These are phyloP conservation scores for Eucalyptus cloeziana DNA, from an alignment of 345 rosid species.

Conservation along the genomic window DNA sequence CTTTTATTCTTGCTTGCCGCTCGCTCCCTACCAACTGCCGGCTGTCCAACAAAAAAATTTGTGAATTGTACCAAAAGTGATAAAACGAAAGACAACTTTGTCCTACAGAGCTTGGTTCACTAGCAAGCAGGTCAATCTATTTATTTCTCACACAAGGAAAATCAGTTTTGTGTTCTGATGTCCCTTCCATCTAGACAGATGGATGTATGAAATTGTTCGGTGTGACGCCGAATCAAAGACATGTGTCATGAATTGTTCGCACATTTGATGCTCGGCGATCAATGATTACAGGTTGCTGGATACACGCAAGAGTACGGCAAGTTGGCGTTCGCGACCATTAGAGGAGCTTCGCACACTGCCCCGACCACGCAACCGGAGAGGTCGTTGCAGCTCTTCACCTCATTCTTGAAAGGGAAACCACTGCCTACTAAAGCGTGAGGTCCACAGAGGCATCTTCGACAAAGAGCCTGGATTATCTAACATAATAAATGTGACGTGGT, in stretches of 20 bases:
- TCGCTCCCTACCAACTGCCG: too few relatives aligned
- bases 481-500: background rate
- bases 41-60: too few relatives aligned
- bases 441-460: background rate
- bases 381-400: slow-evolving; percentile 15
- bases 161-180: background rate
- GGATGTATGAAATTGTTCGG: background rate
- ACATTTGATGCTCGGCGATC: background rate
- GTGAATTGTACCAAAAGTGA: background rate
- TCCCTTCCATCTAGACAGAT: background rate
- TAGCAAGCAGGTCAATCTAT: background rate
- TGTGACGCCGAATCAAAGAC: background rate
- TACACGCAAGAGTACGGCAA: slow-evolving; percentile 26
- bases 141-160: background rate
- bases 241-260: background rate
- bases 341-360: slow-evolving; percentile 35
- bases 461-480: background rate
- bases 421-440: background rate
- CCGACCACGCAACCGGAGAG: slow-evolving; percentile 28
- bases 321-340: slow-evolving; percentile 22
- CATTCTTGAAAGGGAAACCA: slow-evolving; percentile 15
- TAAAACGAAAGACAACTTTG: slow-evolving; percentile 13
- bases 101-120: slow-evolving; percentile 25
- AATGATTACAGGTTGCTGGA: slow-evolving; percentile 15
- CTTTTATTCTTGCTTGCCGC: too few relatives aligned